These are phyloP conservation scores for Pichia exigua DNA, from an alignment of 805 yeast species.

Conservation along the genomic window DNA sequence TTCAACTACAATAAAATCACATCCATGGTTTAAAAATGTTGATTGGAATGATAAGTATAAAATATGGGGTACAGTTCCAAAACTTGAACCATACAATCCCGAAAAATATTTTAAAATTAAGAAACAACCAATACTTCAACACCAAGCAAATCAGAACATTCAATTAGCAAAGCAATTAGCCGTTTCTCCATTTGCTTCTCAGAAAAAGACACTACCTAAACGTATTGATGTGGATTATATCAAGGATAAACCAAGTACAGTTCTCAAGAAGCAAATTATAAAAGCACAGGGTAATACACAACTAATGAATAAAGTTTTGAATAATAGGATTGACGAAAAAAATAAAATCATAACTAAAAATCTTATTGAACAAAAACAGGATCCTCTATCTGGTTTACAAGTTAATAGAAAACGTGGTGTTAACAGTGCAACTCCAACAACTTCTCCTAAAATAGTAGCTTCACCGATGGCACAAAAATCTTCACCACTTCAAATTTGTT, in stretches of 20 bases:
- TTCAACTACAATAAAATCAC: constrained; percentile 50
- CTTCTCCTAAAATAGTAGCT: neutral
- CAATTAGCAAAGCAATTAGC: neutral
- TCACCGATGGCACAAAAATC: neutral
- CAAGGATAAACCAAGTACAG: constrained; percentile 5
- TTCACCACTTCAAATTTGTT: neutral
- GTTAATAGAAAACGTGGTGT: neutral
- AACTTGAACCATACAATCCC: constrained; percentile 56
- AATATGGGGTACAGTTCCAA: constrained; percentile 73
- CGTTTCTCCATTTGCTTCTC: neutral
- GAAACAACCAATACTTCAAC: constrained; percentile 24
- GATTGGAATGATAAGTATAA: constrained; percentile 59
- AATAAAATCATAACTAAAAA: constrained; percentile 22
- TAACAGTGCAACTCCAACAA: neutral
- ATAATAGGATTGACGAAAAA: constrained; percentile 26
- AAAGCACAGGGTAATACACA: constrained; percentile 28
- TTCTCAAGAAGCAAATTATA: constrained; percentile 24
- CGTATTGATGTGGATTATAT: constrained; percentile 1
- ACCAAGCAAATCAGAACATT: constrained; percentile 8
- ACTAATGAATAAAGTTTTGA: constrained; percentile 28
- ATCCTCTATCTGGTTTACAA: neutral
- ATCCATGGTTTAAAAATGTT: constrained; percentile 61
- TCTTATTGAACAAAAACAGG: constrained; percentile 11
- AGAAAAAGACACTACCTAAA: neutral
- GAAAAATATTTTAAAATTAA: constrained; percentile 18